Evolutionary conservation across 2,329 filamentous ascomycete species (phyloP).

Genomic region (Rugonectria rugulosa): DNA sequence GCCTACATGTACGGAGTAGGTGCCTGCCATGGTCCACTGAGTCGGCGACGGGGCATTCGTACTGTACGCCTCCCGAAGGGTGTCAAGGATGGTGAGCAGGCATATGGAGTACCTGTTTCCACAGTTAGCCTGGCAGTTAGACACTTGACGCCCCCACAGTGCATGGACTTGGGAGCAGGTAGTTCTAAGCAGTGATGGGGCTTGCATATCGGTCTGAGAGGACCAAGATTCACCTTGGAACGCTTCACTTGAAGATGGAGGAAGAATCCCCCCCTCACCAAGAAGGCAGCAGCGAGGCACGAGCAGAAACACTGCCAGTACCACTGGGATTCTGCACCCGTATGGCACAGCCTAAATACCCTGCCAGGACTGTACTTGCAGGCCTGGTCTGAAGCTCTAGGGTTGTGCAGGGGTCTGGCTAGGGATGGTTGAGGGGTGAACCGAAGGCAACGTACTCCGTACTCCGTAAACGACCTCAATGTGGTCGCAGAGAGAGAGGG

Average conservation of each 20-base stretch:
- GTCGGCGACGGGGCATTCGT: conserved; percentile 33
- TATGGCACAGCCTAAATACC: conserved; percentile 15
- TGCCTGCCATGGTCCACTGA: conserved; percentile 38
- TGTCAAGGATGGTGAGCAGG: conserved; percentile 15
- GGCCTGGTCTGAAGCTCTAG: not conserved
- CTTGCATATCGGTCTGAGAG: not conserved
- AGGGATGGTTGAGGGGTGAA: conserved; percentile 37
- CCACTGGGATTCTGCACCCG: conserved; percentile 6
- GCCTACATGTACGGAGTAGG: no score
- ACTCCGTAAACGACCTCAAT: conserved; percentile 18
- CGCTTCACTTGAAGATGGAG: not conserved
- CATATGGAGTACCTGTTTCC: conserved; percentile 28
- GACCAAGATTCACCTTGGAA: not conserved
- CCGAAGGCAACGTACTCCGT: conserved; percentile 27
- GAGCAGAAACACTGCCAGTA: not conserved
- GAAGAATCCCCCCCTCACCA: not conserved
- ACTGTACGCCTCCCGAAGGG: not conserved
- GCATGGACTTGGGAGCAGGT: not conserved
- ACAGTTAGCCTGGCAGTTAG: conserved; percentile 34
- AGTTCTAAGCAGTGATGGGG: conserved; percentile 1
- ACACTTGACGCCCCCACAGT: conserved; percentile 20
- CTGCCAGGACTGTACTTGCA: conserved; percentile 1
- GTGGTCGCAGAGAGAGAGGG: conserved; percentile 24
- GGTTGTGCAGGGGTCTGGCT: conserved; percentile 27
- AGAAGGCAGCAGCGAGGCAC: not conserved